These are phyloP conservation scores for Boechera divaricarpa DNA, from an alignment of 345 rosid genomes.

Conservation along the genomic window DNA sequence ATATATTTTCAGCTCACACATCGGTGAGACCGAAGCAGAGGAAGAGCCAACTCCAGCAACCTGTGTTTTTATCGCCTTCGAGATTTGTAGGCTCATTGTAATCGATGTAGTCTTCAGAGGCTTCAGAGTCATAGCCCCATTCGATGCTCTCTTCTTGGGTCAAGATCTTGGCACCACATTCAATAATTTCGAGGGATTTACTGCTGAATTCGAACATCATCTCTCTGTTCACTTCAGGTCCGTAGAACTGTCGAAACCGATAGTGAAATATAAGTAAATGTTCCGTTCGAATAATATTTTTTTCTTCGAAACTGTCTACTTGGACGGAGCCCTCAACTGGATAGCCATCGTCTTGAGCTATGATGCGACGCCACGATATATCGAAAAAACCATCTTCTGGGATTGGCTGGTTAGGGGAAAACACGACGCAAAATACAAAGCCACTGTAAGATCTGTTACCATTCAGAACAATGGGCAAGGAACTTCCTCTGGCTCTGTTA, in stretches of 20 bases:
- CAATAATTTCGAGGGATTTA: neutral
- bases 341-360: neutral
- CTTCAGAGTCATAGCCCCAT: neutral
- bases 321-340: neutral
- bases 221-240: neutral
- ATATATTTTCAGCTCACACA: too few species aligned
- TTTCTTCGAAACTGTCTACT: too few species aligned
- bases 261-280: neutral
- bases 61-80: too few species aligned
- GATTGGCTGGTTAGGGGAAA: neutral
- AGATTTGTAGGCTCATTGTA: too few species aligned
- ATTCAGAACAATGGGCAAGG: neutral
- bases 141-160: too few species aligned
- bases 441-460: neutral
- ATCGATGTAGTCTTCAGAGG: too few species aligned
- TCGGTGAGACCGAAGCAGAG: too few species aligned
- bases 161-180: conserved; percentile 19
- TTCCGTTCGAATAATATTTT: neutral
- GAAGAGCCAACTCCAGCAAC: too few species aligned
- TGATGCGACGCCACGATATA: neutral
- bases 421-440: too few species aligned
- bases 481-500: neutral
- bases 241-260: neutral
- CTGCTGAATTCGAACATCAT: conserved; percentile 4
- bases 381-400: neutral